Base-by-base conservation (phyloP, 2,329 filamentous ascomycete genomes). In the Neophaeococcomyces aloes region DNA sequence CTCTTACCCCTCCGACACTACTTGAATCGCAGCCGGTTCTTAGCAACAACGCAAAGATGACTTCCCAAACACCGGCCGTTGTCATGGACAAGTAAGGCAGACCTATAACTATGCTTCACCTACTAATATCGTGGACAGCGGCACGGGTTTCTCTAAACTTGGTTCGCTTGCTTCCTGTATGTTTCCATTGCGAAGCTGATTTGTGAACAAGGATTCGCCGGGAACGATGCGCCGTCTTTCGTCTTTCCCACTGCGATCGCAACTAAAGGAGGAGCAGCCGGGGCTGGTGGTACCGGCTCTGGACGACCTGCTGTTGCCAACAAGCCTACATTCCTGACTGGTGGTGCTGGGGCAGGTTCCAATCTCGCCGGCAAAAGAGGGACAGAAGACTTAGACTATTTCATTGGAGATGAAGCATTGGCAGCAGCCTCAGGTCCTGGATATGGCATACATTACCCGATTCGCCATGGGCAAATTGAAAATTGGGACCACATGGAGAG, bases 401-500 rank as follows among this genome's bases (percentile, higher is more conserved):
- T 94, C 68, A 98, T 98, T 61, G 91, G 91, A 48, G 91, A 98
- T 61, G 91, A 96, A 69, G 91, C 91, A 51, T 75, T 96, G 54
- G 72, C 83, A 49, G 89, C 89, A 35, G 74, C 86, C 36, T 78
- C 72, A 53, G 91, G 91, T 45, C 87, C 91, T 56, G 87, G 91
- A 53, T 98, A 98, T 67, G 89, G 87, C 46, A 74, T 98, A 63
- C 86, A 96, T 68, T 98, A 96, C 65, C 91, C 91, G 46, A 96
- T 98, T 58, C 81, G 91, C 53, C 91, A 98, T 61, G 91, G 91
- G 38, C 91, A 98, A 71, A 86, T 98, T 65, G 91, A 98, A 70
- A 96, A 98, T 63, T 98, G 91, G 91, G 91, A 98, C 67, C 86
- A 95, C 59, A 98, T 98, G 91, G 91, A 98, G 67, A 82, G 91